These are phyloP conservation scores for Backusella tarrabulga DNA, from an alignment of 192 early-diverging fungal genomes.

Conservation along the genomic window DNA sequence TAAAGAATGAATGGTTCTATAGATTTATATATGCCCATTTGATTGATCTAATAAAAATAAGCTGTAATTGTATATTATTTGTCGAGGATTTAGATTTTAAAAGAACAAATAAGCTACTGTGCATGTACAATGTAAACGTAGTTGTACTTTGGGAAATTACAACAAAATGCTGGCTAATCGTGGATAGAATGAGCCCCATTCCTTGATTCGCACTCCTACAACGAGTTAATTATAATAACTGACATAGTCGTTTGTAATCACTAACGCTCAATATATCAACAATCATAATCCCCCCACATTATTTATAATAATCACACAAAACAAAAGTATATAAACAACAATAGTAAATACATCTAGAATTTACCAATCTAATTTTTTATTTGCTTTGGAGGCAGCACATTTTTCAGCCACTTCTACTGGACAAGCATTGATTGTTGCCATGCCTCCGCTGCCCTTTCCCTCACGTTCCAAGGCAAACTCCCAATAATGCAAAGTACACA, in stretches of 20 bases:
- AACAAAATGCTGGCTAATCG: not conserved
- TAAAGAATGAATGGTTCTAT: not conserved
- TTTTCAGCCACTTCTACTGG: slow-evolving; percentile 3
- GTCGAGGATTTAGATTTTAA: not conserved
- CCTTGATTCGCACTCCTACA: not conserved
- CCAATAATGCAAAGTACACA: slow-evolving; percentile 40
- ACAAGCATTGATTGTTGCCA: slow-evolving; percentile 32
- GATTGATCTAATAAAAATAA: too few relatives aligned
- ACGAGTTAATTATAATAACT: not conserved
- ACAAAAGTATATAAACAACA: not conserved
- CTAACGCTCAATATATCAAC: not conserved
- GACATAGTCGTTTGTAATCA: not conserved
- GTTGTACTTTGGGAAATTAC: not conserved
- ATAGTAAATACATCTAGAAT: not conserved
- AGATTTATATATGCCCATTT: too few relatives aligned
- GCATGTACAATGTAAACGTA: not conserved
- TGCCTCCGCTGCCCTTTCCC: slow-evolving; percentile 22
- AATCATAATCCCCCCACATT: not conserved
- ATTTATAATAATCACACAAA: not conserved
- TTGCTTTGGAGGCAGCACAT: not conserved
- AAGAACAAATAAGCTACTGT: not conserved
- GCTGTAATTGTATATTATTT: not conserved
- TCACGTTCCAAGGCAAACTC: slow-evolving; percentile 33
- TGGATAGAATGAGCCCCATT: not conserved
- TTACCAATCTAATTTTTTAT: slow-evolving; percentile 17